Evolutionary conservation across 2,329 filamentous ascomycete genomes (phyloP), one percentile per base, ranked within the genome.

Genomic region (Aspergillus sergii): DNA sequence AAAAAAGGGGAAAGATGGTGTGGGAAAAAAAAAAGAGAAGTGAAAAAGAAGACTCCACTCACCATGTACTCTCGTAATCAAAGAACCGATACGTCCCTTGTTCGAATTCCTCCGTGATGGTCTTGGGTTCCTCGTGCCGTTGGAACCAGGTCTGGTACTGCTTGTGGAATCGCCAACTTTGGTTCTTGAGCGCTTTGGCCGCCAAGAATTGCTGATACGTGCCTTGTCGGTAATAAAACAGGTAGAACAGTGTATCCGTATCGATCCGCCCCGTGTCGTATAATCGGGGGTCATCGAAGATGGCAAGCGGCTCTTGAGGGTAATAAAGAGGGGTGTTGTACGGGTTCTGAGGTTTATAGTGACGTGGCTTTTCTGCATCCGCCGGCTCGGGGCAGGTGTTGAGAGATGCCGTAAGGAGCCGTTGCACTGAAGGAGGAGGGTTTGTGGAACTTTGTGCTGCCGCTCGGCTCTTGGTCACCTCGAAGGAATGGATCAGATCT

Each of bases 141-240:
- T 99, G 95, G 75, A 99, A 99, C 95, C 95, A 99, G 1, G 95
- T 99, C 79, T 97, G 95, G 76, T 99, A 99, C 79, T 98, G 95
- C 84, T 99, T 99, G 82, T 99, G 95, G 78, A 99, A 99, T 61
- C 95, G 88, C 95, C 95, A 99, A 79, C 94, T 97, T 79, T 99
- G 95, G 69, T 94, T 92, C 81, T 99, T 99, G 58, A 99, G 83
- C n/a, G 95, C 93, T 80, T 96, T 97, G 16, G 95, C 95, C 1
- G 95, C 93, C 63, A 98, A 85, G 75, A 94, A 97, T 77, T 99
- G 95, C 77, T 98, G 94, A 71, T 96, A 94, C 1, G 93, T 94
- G 30, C 93, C 93, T 79, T 99, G 95, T 71, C 94, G 93, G 83
- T 99, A 99, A 84, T 99, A 99, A 81, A 99, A 99, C 53, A 97